Base-by-base conservation (phyloP, 352 stramenopile species). In the Phytopythium mirpurense region DNA sequence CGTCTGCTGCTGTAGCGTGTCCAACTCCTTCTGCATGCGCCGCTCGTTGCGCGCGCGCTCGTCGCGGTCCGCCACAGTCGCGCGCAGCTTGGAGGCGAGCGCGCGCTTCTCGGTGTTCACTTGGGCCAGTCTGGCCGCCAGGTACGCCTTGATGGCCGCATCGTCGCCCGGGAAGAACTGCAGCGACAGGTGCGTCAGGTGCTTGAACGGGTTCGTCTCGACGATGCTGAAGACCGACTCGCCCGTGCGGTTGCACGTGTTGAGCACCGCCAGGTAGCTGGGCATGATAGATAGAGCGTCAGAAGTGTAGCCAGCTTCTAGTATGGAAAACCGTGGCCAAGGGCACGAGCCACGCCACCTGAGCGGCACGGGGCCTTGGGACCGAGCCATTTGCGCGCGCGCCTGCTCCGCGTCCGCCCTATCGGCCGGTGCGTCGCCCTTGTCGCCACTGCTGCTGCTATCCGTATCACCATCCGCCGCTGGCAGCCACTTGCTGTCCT, bases 161-260 rank as follows among this genome's bases (percentile, higher is more conserved):
- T 98, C 93, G 50, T 97, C 81, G 24, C 88, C 90, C 4, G 85
- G 74, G 24, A 70, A 65, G 56, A 98, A 96, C 38, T 73, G 63
- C 16, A 98, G 69, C 37, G 84, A 96, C 15, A 98, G 65, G 56
- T 98, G 93, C 45, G 88, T 97, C 54, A 98, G 60, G 60, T 97
- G 84, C 72, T 98, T 98, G 76, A 98, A 98, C 23, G 63, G 79
- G 50, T 97, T 98, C 21, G 91, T 95, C 72, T 98, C 93, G 38
- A 98, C 87, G 41, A 98, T 90, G 32, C 82, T 95, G 62, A 98
- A 97, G 19, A 89, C 62, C 5, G 75, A 87, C 44, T 84, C 63
- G n/a, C 68, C 75, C 26, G 80, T 63, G 29, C 48, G 47, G 50
- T 92, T 78, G 16, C 60, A 74, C 31, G 81, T 93, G 56, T 90